Evolutionary conservation across 768 basidiomycete genomes (phyloP).

Genomic region (Leccinum rimulosum): DNA sequence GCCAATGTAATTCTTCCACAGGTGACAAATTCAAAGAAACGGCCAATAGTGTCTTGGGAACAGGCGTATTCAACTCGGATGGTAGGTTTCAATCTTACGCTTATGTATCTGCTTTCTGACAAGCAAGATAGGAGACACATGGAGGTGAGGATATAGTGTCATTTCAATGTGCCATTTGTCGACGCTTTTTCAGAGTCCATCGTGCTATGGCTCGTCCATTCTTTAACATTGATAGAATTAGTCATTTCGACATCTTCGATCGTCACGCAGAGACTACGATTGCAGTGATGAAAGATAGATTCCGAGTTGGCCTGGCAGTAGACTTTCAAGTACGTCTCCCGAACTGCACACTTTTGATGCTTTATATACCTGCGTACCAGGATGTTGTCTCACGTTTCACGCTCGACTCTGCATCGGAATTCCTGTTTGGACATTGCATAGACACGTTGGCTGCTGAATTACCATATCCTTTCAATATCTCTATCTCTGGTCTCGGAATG

Average conservation of each 20-base stretch:
- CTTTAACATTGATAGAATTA: slow-evolving; percentile 60
- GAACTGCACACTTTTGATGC: background rate
- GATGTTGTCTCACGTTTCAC: slow-evolving; percentile 48
- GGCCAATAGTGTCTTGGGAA: slow-evolving; percentile 40
- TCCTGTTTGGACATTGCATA: slow-evolving; percentile 47
- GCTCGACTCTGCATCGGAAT: slow-evolving; percentile 53
- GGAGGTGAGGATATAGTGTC: slow-evolving; percentile 48
- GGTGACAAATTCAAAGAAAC: slow-evolving; percentile 33
- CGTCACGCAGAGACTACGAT: slow-evolving; percentile 51
- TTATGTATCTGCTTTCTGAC: slow-evolving; percentile 2
- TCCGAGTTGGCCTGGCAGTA: slow-evolving; percentile 46
- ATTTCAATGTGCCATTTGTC: background rate
- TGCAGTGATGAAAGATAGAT: slow-evolving; percentile 40
- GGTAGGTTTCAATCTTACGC: slow-evolving; percentile 26
- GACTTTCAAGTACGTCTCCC: slow-evolving; percentile 52
- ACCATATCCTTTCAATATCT: slow-evolving; percentile 36
- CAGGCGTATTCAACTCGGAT: slow-evolving; percentile 57
- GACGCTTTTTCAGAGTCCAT: slow-evolving; percentile 46
- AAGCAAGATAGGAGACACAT: slow-evolving; percentile 50
- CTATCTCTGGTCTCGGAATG: slow-evolving; percentile 3
- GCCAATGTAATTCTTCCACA: slow-evolving; percentile 10
- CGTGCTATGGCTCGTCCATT: slow-evolving; percentile 69
- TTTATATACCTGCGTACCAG: slow-evolving; percentile 16
- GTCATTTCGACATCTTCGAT: slow-evolving; percentile 62
- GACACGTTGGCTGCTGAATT: slow-evolving; percentile 37